Evolutionary conservation across 2,329 filamentous ascomycete species (phyloP).

Genomic region (Calonectria multiphialidica): DNA sequence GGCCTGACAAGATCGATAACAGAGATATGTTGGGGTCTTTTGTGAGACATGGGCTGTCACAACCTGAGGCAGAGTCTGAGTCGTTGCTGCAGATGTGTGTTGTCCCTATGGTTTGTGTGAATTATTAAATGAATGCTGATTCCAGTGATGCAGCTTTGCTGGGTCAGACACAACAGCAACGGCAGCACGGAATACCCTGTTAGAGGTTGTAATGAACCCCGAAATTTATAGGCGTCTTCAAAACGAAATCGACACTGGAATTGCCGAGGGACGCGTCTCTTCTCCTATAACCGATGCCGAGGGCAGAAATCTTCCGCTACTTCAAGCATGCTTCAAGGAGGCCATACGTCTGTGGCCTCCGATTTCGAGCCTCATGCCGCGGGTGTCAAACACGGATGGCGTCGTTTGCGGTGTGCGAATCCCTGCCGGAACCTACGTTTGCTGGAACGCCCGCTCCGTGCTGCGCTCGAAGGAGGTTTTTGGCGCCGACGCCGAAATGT

Average conservation of each 20-base stretch:
- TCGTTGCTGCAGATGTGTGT: constrained; percentile 10
- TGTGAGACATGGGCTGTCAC: constrained; percentile 4
- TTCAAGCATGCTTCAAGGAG: constrained; percentile 11
- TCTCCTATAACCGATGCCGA: constrained; percentile 1
- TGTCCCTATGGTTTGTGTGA: background rate
- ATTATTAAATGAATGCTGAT: background rate
- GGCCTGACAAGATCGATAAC: background rate
- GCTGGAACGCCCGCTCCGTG: constrained; percentile 5
- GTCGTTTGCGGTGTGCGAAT: constrained; percentile 1
- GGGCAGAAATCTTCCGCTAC: background rate
- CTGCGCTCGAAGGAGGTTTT: constrained; percentile 11
- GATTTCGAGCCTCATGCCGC: constrained; percentile 8
- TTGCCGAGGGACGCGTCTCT: background rate
- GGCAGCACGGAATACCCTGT: background rate
- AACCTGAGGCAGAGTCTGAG: constrained; percentile 12
- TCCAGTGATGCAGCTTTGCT: constrained; percentile 6
- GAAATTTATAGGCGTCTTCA: background rate
- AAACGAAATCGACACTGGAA: constrained; percentile 10
- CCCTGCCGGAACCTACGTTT: constrained; percentile 8
- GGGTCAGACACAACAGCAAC: constrained; percentile 22
- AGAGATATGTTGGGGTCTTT: constrained; percentile 20
- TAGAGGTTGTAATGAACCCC: background rate
- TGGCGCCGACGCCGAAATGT: background rate
- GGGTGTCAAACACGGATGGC: constrained; percentile 4
- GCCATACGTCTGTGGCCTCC: constrained; percentile 14